Evolutionary conservation across 768 basidiomycete species (phyloP).

Genomic region (Russula abietina): DNA sequence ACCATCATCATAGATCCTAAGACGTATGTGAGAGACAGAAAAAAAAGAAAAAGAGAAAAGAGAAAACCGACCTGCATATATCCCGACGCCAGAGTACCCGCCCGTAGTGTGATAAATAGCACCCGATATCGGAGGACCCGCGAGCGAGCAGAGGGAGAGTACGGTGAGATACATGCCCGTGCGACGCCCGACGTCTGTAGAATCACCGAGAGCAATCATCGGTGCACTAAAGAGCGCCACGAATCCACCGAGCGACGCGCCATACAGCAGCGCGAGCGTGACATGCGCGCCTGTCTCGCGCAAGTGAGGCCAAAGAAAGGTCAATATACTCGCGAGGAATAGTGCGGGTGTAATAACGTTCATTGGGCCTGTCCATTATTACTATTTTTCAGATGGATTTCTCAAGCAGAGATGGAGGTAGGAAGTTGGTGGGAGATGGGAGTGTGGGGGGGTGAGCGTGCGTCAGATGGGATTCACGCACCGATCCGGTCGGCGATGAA

Average conservation of each 20-base stretch:
- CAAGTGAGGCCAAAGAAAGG: conserved; percentile 68
- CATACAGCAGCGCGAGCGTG: conserved; percentile 55
- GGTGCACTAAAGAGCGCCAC: conserved; percentile 52
- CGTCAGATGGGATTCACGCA: conserved; percentile 26
- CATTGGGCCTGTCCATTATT: conserved; percentile 43
- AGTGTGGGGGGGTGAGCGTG: too few relatives aligned
- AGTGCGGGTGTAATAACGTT: conserved; percentile 65
- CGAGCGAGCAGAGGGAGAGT: conserved; percentile 54
- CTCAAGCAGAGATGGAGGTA: neutral
- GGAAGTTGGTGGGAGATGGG: neutral
- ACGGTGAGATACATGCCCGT: too few relatives aligned
- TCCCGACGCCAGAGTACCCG: conserved; percentile 48
- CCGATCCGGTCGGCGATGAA: conserved; percentile 49
- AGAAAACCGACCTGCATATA: conserved; percentile 41
- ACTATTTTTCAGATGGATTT: neutral
- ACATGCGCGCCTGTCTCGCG: conserved; percentile 41
- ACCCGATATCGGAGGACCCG: conserved; percentile 70
- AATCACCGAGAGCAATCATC: conserved; percentile 53
- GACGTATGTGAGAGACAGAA: too few relatives aligned
- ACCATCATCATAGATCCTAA: too few relatives aligned
- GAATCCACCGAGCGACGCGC: conserved; percentile 58
- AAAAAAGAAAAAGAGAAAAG: neutral
- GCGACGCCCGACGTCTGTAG: conserved; percentile 57
- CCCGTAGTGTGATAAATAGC: conserved; percentile 52
- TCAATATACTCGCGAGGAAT: conserved; percentile 47